Percentiles rank a stretch among this genome's conserved stretches.
Conservation (phyloP, 306 rosid genomes). For the Cicer arietinum region DNA sequence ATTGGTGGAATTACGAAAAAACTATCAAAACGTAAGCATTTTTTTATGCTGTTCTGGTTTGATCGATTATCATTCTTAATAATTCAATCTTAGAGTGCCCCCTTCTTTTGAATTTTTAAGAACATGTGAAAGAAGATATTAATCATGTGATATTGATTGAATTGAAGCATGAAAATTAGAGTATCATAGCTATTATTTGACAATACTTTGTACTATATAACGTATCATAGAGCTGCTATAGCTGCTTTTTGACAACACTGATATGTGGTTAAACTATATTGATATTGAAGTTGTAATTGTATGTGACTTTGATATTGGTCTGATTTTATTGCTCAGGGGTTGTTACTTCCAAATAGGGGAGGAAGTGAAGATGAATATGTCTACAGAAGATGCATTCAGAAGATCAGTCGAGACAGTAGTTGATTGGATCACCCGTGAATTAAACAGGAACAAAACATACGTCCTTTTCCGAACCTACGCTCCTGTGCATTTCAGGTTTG, state of each 20-base stretch:
- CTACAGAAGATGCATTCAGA: slow-evolving; percentile 64
- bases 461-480: slow-evolving; percentile 85
- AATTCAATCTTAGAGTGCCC: slow-evolving; percentile 20
- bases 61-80: slow-evolving; percentile 39
- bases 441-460: slow-evolving; percentile 70
- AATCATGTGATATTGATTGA: slow-evolving; percentile 7
- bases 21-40: slow-evolving; percentile 69
- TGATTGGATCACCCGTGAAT: slow-evolving; percentile 67
- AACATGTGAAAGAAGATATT: slow-evolving; percentile 25
- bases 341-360: slow-evolving; percentile 82
- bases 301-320: slow-evolving; percentile 41
- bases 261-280: slow-evolving; percentile 14
- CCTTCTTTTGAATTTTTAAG: slow-evolving; percentile 16
- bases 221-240: no score
- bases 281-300: slow-evolving; percentile 11
- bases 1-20: slow-evolving; percentile 87
- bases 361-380: slow-evolving; percentile 81
- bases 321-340: slow-evolving; percentile 61
- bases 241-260: no score
- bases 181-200: neutral
- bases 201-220: no score
- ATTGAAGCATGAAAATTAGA: neutral
- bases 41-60: neutral
- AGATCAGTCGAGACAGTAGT: slow-evolving; percentile 68
- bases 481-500: slow-evolving; percentile 93